These are phyloP conservation scores for Pestalotiopsis sp. DNA, from an alignment of 2,329 filamentous ascomycete genomes.

Conservation along the genomic window DNA sequence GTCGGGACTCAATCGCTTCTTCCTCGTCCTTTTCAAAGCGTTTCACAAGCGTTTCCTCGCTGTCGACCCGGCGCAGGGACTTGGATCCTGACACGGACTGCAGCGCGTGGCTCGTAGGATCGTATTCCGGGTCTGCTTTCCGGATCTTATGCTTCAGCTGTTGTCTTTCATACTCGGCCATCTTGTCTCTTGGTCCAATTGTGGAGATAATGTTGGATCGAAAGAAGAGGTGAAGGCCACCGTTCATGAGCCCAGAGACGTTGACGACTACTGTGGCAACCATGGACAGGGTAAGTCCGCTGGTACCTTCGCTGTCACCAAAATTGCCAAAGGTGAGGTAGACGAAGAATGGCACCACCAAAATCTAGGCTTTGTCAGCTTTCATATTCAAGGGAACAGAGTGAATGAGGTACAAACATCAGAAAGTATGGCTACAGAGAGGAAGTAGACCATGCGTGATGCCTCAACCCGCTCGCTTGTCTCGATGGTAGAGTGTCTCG, in stretches of 20 bases:
- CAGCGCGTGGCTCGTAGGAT: constrained; percentile 38
- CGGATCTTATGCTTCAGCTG: constrained; percentile 40
- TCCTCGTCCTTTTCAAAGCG: constrained; percentile 34
- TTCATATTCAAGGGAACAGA: background rate
- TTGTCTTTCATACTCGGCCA: constrained; percentile 48
- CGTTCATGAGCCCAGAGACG: constrained; percentile 66
- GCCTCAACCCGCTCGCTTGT: constrained; percentile 63
- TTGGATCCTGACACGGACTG: constrained; percentile 34
- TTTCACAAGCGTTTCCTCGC: constrained; percentile 35
- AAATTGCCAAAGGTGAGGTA: constrained; percentile 51
- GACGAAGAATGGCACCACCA: constrained; percentile 67
- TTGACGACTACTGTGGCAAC: constrained; percentile 69
- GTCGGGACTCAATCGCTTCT: constrained; percentile 25
- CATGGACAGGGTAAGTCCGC: constrained; percentile 58
- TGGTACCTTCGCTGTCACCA: constrained; percentile 39
- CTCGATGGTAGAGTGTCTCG: constrained; percentile 56
- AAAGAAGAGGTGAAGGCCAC: constrained; percentile 68
- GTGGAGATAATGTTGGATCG: constrained; percentile 63
- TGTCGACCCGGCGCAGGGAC: constrained; percentile 34
- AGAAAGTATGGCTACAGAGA: constrained; percentile 57
- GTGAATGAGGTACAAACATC: constrained; percentile 50
- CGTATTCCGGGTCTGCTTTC: constrained; percentile 22
- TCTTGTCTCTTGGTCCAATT: constrained; percentile 51
- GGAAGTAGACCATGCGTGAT: constrained; percentile 72
- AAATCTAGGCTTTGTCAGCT: constrained; percentile 45